Base-by-base conservation (phyloP, 2,329 filamentous ascomycete genomes). In the Colletotrichum sp. region DNA sequence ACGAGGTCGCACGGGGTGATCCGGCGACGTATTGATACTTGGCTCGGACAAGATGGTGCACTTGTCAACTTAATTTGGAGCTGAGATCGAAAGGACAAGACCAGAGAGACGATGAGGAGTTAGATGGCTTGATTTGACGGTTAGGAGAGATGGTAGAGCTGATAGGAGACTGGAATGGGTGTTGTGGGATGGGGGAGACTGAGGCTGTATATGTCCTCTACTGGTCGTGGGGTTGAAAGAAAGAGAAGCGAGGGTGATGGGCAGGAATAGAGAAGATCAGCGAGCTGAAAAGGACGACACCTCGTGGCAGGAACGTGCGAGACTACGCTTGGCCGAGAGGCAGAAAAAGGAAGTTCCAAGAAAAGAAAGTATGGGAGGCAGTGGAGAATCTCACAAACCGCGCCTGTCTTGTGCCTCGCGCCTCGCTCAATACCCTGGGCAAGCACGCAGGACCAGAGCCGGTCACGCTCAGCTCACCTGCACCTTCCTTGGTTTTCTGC, bases 241-340 rank as follows among this genome's bases (percentile, higher is more conserved):
- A 39, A n/a, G 59, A 59, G 24, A 26, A 26, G 15, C 13, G 28
- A 13, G 32, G 52, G 52, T 34, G 39, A 3, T 18, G 18, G 36
- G 55, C 39, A 74, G 49, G 26, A 68, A 28, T 32, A 65, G 28
- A 65, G 26, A 57, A 69, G 64, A 76, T 65, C 59, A 24, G 26
- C 64, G 64, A 52, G 64, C 26, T 28, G 49, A 26, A 49, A 55
- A 30, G 34, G 65, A 55, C 44, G 10, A 62, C 8, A 30, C 59
- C 74, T 69, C 74, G 70, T 76, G 74, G 74, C 74, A 76, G 59
- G 26, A 76, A 65, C 70, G 73, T 76, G 70, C n/a, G 28, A 39
- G 39, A 34, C 32, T 13, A 49, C 73, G 73, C 63, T 26, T 62
- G 21, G 12, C 36, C 30, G 12, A 36, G 24, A 59, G 57, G 36